These are phyloP conservation scores for Penicillium antarcticum DNA, from an alignment of 495 filamentous ascomycete genomes.

Conservation along the genomic window DNA sequence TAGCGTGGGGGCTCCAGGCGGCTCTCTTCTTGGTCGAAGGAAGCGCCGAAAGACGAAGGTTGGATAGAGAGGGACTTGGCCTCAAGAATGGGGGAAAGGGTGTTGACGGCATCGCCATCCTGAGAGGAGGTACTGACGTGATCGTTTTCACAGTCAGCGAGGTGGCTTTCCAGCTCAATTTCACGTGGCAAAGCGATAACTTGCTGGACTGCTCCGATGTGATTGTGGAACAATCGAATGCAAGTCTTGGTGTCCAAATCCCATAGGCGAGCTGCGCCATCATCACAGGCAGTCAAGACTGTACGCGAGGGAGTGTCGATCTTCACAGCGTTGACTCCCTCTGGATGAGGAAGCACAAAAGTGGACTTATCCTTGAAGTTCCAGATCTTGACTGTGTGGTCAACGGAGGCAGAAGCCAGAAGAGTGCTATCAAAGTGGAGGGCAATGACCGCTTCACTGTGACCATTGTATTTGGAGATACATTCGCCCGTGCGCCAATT, in stretches of 20 bases:
- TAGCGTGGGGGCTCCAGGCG: constrained; percentile 77
- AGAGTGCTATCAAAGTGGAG: constrained; percentile 81
- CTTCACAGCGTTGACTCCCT: constrained; percentile 92
- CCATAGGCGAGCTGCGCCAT: constrained; percentile 89
- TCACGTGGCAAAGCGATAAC: constrained; percentile 77
- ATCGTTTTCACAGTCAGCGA: constrained; percentile 56
- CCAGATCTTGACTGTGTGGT: constrained; percentile 89
- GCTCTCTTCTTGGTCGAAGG: constrained; percentile 54
- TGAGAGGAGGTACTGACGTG: constrained; percentile 36
- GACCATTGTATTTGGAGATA: constrained; percentile 73
- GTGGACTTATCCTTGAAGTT: constrained; percentile 82
- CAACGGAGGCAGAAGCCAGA: constrained; percentile 83
- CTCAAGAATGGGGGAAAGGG: constrained; percentile 24
- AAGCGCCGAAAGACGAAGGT: constrained; percentile 51
- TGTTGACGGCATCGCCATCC: constrained; percentile 26
- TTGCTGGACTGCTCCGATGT: constrained; percentile 93
- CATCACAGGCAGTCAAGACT: constrained; percentile 88
- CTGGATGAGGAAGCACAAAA: constrained; percentile 74
- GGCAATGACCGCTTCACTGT: constrained; percentile 76
- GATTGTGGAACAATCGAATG: constrained; percentile 81
- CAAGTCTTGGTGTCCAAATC: constrained; percentile 79
- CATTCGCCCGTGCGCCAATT: constrained; percentile 93
- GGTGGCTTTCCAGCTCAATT: constrained; percentile 76
- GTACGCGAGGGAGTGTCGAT: constrained; percentile 79
- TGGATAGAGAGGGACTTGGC: constrained; percentile 36